phyloP scores from a whole-genome alignment of 768 basidiomycete genomes.

The Galerina sulciceps region DNA sequence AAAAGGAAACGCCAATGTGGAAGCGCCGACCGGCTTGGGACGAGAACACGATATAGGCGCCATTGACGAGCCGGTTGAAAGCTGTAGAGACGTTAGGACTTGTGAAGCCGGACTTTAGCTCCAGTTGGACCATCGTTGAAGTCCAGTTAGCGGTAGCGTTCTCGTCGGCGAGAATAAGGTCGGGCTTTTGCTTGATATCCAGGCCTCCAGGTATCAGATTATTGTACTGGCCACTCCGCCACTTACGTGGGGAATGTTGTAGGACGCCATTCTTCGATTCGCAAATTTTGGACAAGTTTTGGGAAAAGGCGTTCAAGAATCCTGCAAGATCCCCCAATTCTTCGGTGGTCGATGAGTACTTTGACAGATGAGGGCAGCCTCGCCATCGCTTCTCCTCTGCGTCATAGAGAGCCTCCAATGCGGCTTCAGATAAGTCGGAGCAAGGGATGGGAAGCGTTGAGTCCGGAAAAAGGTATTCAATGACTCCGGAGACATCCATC shows the following conservation, averaged over 20 bases:
- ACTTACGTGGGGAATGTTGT: too few species aligned
- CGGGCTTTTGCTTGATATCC: neutral
- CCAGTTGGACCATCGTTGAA: neutral
- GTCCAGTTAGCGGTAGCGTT: neutral
- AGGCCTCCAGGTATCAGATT: neutral
- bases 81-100: neutral
- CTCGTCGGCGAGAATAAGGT: neutral
- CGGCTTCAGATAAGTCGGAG: too few species aligned
- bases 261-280: too few species aligned
- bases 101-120: neutral
- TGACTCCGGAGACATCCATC: neutral
- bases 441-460: neutral
- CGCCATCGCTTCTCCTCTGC: neutral
- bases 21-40: conserved; percentile 3
- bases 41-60: neutral
- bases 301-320: neutral
- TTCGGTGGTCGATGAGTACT: too few species aligned
- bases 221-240: neutral
- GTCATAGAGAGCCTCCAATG: too few species aligned
- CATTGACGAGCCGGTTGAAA: neutral
- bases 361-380: neutral
- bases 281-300: too few species aligned
- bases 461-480: conserved; percentile 2
- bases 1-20: conserved; percentile 1
- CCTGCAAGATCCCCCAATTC: neutral